Conservation (phyloP, 2,329 filamentous ascomycete species). For the Hymenoscyphus infarciens region DNA sequence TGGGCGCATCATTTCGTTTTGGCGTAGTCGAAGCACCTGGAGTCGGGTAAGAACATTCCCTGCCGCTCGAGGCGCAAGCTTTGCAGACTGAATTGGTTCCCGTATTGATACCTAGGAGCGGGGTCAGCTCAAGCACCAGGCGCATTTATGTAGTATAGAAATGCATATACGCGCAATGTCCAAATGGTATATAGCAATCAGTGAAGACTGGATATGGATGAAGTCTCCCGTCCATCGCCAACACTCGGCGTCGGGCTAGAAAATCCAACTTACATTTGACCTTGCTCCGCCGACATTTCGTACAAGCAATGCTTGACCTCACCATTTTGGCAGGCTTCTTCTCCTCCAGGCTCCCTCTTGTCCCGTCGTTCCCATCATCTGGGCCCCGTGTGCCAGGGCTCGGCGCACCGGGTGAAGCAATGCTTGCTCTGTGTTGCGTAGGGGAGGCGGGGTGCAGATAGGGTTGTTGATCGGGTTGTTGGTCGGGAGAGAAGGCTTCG, state of each 20-base stretch:
- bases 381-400: conserved; percentile 25
- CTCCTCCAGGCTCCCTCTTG: conserved; percentile 39
- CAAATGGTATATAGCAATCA: background rate
- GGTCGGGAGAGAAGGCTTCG: conserved; percentile 32
- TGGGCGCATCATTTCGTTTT: conserved; percentile 29
- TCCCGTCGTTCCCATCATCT: conserved; percentile 30
- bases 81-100: conserved; percentile 70
- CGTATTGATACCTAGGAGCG: conserved; percentile 49
- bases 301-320: conserved; percentile 77
- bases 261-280: conserved; percentile 66
- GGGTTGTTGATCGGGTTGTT: conserved; percentile 25
- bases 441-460: conserved; percentile 35
- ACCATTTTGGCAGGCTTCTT: conserved; percentile 50
- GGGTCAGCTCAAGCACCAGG: conserved; percentile 13
- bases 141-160: conserved; percentile 1
- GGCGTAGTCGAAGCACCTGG: conserved; percentile 37
- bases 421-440: conserved; percentile 25
- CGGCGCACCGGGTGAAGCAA: conserved; percentile 25
- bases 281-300: conserved; percentile 73
- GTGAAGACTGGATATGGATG: background rate
- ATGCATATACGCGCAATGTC: background rate
- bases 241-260: background rate
- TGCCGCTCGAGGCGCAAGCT: conserved; percentile 66
- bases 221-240: background rate
- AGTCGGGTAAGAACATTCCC: conserved; percentile 70